Conservation (phyloP, 75 land plant species). For the Cupressus sempervirens region DNA sequence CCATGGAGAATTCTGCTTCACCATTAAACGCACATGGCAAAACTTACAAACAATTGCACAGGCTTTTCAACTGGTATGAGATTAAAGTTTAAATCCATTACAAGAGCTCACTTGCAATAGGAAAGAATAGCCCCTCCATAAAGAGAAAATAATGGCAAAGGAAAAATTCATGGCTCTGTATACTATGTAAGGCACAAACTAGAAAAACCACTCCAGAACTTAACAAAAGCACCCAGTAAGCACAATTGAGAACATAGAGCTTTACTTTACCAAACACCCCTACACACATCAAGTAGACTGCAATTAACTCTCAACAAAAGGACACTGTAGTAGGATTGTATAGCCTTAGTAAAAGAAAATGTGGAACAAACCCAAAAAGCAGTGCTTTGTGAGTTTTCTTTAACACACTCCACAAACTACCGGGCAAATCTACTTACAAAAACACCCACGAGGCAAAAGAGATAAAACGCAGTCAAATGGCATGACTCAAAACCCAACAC, state of each 20-base stretch:
- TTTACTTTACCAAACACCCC: neutral
- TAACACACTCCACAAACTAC: neutral
- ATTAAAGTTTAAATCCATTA: too few relatives aligned
- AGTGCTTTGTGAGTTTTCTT: neutral
- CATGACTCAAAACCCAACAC: neutral
- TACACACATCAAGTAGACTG: neutral
- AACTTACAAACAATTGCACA: neutral
- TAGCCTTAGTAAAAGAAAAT: neutral
- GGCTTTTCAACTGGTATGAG: neutral
- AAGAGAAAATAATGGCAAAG: neutral
- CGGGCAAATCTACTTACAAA: neutral
- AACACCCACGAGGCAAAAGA: neutral
- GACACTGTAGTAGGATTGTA: neutral
- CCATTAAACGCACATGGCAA: neutral
- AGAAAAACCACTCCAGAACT: neutral
- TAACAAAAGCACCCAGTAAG: neutral
- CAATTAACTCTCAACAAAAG: neutral
- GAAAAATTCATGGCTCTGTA: neutral
- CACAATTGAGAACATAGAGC: neutral
- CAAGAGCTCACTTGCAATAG: neutral
- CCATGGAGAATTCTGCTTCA: neutral
- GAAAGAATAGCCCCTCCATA: neutral
- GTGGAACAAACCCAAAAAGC: neutral
- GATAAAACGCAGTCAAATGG: neutral
- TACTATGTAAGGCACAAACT: neutral